Evolutionary conservation across 2,329 filamentous ascomycete species (phyloP), one percentile per base, ranked within the genome.

Genomic region (Pochonia chlamydosporia): DNA sequence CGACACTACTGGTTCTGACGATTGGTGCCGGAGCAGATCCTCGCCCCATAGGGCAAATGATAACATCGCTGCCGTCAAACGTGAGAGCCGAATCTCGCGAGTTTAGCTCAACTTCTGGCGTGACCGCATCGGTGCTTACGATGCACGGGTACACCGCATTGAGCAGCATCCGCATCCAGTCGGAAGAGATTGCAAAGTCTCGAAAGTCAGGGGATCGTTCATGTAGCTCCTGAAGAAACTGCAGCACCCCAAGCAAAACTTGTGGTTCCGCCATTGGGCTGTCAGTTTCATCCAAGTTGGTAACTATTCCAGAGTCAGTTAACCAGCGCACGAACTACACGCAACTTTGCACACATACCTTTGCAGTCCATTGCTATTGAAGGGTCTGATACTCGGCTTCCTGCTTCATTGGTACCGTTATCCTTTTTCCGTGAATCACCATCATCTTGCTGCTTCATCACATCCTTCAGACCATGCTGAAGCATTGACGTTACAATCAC

Each of bases 401-500:
- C 31, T 14, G 33, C 6, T 3, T 20, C 25, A 33, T 18, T 39
- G 20, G 16, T 39, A 20, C 13, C 13, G 21, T 24, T 21, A 39
- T 24, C 43, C n/a, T 54, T 59, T 3, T 56, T 55, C 2, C 80
- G 77, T 1, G 79, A 82, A 44, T 79, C 74, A 1, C 78, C 74
- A 51, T 82, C 77, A 46, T 78, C 75, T 52, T 83, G 78, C 23
- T 81, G 74, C 52, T 77, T 79, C 44, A 84, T 72, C 6, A 87
- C 72, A 48, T 85, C 80, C 52, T 88, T 86, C 20, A 97, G 65
- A 0, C 90, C 92, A 59, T 87, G 84, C 60, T 95, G 88, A 2
- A 99, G 71, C 90, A 99, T 95, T 1, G 84, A 80, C 5, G 83
- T 84, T 40, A 99, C 85, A 10, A 95, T 84, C 0, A 85, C 78